A percentile compares a stretch with the other conserved stretches of the same genome.
phyloP scores from a whole-genome alignment of 495 filamentous ascomycete species.

The Terfezia claveryi region DNA sequence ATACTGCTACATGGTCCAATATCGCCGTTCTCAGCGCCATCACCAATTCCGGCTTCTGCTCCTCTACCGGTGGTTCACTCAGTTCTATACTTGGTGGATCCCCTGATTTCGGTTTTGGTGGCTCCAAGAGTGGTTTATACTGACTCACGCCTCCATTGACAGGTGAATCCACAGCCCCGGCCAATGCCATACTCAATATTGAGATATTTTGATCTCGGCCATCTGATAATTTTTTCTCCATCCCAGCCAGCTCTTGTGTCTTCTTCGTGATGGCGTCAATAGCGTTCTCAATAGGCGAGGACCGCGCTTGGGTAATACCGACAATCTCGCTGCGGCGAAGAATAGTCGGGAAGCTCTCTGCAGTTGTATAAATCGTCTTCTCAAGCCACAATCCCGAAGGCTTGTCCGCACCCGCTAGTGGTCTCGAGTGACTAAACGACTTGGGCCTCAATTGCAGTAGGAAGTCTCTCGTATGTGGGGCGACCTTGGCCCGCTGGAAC shows the following conservation, averaged over 20 bases:
- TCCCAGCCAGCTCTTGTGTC: constrained; percentile 53
- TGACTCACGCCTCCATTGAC: constrained; percentile 22
- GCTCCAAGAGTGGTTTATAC: constrained; percentile 14
- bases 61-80: constrained; percentile 27
- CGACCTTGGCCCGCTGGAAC: constrained; percentile 67
- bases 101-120: not conserved
- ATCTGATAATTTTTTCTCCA: constrained; percentile 52
- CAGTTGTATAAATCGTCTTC: constrained; percentile 66
- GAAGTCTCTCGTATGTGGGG: constrained; percentile 60
- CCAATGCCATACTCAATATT: constrained; percentile 36
- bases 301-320: constrained; percentile 34
- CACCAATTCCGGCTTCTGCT: constrained; percentile 35
- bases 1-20: constrained; percentile 66
- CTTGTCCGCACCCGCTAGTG: constrained; percentile 3
- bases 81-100: not conserved
- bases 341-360: constrained; percentile 79
- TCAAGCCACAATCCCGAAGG: constrained; percentile 45
- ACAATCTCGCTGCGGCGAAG: constrained; percentile 72
- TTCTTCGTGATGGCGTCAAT: constrained; percentile 82
- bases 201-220: constrained; percentile 32
- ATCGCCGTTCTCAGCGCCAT: constrained; percentile 70
- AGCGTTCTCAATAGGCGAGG: constrained; percentile 64
- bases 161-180: constrained; percentile 20
- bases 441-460: constrained; percentile 28
- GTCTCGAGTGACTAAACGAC: constrained; percentile 9